These are phyloP conservation scores for Calocera viscosa DNA, from an alignment of 768 basidiomycete genomes.

Conservation along the genomic window DNA sequence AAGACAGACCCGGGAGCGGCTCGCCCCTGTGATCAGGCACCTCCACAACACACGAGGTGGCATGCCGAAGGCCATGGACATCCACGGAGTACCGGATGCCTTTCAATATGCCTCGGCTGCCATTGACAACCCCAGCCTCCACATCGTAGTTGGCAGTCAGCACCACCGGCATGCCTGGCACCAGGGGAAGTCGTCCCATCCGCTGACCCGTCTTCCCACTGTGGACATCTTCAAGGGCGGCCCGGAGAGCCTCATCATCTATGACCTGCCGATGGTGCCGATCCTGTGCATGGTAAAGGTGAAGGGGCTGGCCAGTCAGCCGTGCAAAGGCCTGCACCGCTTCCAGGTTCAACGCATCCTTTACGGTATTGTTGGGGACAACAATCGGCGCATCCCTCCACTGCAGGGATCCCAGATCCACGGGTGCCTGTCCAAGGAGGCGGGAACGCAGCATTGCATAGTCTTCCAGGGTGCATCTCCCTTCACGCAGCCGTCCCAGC, in stretches of 20 bases:
- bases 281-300: slow-evolving; percentile 22
- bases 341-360: slow-evolving; percentile 25
- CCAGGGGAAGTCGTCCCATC: slow-evolving; percentile 28
- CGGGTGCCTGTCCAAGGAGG: slow-evolving; percentile 16
- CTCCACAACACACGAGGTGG: slow-evolving; percentile 23
- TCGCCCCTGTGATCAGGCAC: slow-evolving; percentile 19
- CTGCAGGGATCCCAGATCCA: slow-evolving; percentile 12
- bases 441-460: slow-evolving; percentile 31
- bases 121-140: slow-evolving; percentile 30
- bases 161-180: slow-evolving; percentile 30
- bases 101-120: slow-evolving; percentile 22
- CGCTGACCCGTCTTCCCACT: slow-evolving; percentile 18
- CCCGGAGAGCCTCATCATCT: background rate
- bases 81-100: slow-evolving; percentile 22
- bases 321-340: slow-evolving; percentile 22
- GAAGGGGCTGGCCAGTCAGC: slow-evolving; percentile 24
- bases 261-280: background rate
- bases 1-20: slow-evolving; percentile 17
- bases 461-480: slow-evolving; percentile 31
- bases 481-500: slow-evolving; percentile 32
- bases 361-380: slow-evolving; percentile 28
- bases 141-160: slow-evolving; percentile 30
- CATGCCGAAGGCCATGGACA: slow-evolving; percentile 14
- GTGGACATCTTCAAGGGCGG: background rate
- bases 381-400: slow-evolving; percentile 29